These are phyloP conservation scores for Eimeria zaria DNA, from an alignment of 169 alveolate genomes.

Conservation along the genomic window DNA sequence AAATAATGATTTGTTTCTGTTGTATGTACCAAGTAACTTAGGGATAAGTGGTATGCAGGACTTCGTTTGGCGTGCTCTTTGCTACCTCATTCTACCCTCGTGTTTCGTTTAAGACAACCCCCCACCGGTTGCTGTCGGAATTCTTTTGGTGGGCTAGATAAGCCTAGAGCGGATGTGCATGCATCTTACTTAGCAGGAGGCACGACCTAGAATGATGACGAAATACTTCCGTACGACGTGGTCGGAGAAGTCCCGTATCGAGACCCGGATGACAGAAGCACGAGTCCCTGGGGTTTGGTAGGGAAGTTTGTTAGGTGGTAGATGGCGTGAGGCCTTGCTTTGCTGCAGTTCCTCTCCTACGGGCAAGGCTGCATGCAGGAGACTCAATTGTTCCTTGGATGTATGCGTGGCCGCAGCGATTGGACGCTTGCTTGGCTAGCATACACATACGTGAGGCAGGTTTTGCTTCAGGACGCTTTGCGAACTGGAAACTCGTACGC, in stretches of 20 bases:
- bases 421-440: not conserved
- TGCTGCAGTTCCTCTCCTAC: not conserved
- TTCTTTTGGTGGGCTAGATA: not conserved
- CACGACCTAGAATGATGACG: not conserved
- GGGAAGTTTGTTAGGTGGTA: not conserved
- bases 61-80: not conserved
- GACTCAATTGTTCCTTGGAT: too few species aligned
- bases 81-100: not conserved
- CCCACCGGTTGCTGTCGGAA: not conserved
- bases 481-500: not conserved
- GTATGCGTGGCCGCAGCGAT: too few species aligned
- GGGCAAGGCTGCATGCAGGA: not conserved
- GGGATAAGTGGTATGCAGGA: not conserved
- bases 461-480: not conserved
- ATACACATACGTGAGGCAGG: not conserved
- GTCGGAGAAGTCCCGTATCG: not conserved
- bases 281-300: not conserved
- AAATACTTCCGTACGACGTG: not conserved
- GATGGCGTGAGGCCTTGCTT: not conserved
- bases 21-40: not conserved
- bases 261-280: not conserved
- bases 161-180: not conserved
- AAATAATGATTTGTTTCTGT: not conserved
- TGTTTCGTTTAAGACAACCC: not conserved
- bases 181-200: not conserved